phyloP scores from a whole-genome alignment of 176 grass and related monocot genomes.

The Eremochloa ophiuroides region DNA sequence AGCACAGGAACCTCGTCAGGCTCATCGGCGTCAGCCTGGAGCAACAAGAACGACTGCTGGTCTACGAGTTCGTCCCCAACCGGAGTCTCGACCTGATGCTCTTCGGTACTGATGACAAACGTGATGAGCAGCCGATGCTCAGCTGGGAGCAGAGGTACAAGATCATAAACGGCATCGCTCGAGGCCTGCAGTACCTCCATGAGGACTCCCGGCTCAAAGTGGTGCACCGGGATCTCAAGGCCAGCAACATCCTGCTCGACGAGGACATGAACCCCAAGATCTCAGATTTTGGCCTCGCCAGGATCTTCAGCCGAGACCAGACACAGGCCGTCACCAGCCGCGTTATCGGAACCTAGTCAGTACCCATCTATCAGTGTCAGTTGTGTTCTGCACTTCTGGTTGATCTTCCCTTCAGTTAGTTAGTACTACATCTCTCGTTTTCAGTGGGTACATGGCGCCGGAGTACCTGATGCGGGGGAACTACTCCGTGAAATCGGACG shows the following conservation, averaged over 20 bases:
- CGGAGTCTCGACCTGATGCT: constrained; percentile 19
- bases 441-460: constrained; percentile 38
- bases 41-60: constrained; percentile 15
- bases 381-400: neutral
- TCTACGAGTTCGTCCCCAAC: constrained; percentile 33
- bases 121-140: neutral
- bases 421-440: no score
- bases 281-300: constrained; percentile 57
- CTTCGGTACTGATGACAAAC: neutral
- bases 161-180: constrained; percentile 49
- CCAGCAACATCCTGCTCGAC: constrained; percentile 38
- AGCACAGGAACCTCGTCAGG: constrained; percentile 41
- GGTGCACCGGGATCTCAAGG: constrained; percentile 48
- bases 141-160: constrained; percentile 42
- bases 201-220: constrained; percentile 64
- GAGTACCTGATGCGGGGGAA: constrained; percentile 45
- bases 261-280: constrained; percentile 58
- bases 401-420: neutral
- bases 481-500: constrained; percentile 49
- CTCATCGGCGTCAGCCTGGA: constrained; percentile 30
- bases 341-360: constrained; percentile 63
- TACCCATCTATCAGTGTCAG: neutral
- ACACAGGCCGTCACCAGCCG: constrained; percentile 35
- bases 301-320: constrained; percentile 43
- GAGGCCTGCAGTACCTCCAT: constrained; percentile 71